Percentiles rank a stretch among this genome's conserved stretches.
These are phyloP conservation scores for Mycena pura DNA, from an alignment of 768 basidiomycete genomes.

Conservation along the genomic window DNA sequence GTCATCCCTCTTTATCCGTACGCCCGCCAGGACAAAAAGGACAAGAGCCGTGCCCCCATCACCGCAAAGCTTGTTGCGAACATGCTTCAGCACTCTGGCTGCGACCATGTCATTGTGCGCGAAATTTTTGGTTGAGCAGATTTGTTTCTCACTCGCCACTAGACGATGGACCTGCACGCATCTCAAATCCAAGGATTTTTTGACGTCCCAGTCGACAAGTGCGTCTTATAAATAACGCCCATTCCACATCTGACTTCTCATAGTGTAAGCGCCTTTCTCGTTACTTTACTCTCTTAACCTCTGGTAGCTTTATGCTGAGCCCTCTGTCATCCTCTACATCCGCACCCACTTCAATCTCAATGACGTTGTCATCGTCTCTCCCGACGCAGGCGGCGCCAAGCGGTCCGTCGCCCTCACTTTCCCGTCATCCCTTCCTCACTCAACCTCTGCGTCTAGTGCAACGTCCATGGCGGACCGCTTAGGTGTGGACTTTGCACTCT, in stretches of 20 bases:
- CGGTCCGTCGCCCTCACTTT: conserved; percentile 59
- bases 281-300: conserved; percentile 30
- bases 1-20: conserved; percentile 98
- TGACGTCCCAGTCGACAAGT: conserved; percentile 99
- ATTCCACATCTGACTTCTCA: not conserved
- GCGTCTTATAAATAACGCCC: conserved; percentile 48
- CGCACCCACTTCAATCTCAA: conserved; percentile 86
- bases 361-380: conserved; percentile 93
- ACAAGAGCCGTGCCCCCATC: conserved; percentile 97
- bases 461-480: conserved; percentile 96
- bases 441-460: conserved; percentile 73
- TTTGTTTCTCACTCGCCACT: not conserved
- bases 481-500: conserved; percentile 96
- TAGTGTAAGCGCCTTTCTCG: conserved; percentile 21
- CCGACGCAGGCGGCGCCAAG: conserved; percentile 98
- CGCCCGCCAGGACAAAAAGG: conserved; percentile 98
- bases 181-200: conserved; percentile 99
- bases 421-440: not conserved
- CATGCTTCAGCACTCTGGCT: conserved; percentile 91
- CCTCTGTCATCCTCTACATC: conserved; percentile 93
- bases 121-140: not conserved
- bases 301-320: conserved; percentile 89
- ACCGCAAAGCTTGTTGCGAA: conserved; percentile 98
- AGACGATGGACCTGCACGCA: conserved; percentile 99
- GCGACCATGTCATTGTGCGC: conserved; percentile 96